Evolutionary conservation across 306 rosid species (phyloP).

Genomic region (Cicer pinnatifidum): DNA sequence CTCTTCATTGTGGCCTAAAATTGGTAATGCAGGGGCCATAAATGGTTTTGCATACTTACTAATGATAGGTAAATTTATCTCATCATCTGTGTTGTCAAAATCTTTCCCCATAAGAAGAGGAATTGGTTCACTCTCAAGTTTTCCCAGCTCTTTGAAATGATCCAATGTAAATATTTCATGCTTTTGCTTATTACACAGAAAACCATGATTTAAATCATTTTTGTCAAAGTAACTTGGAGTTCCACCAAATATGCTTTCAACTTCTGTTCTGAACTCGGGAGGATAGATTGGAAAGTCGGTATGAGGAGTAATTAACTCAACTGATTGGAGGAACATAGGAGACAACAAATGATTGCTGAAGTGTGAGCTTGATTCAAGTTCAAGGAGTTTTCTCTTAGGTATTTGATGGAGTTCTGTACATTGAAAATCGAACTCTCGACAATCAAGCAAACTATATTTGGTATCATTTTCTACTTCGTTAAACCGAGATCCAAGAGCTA

Average conservation of each 20-base stretch:
- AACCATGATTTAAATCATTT: slow-evolving; percentile 39
- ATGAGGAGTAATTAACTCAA: slow-evolving; percentile 47
- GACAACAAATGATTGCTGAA: slow-evolving; percentile 49
- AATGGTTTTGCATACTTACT: slow-evolving; percentile 43
- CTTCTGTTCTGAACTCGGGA: slow-evolving; percentile 46
- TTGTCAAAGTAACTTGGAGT: slow-evolving; percentile 45
- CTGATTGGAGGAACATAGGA: slow-evolving; percentile 47
- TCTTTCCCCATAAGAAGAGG: slow-evolving; percentile 59
- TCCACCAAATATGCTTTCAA: slow-evolving; percentile 45
- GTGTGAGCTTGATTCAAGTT: slow-evolving; percentile 50
- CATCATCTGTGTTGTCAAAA: slow-evolving; percentile 38
- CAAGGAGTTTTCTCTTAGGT: slow-evolving; percentile 47
- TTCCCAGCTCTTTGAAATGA: slow-evolving; percentile 48
- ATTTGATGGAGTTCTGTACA: slow-evolving; percentile 45
- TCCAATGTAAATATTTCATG: slow-evolving; percentile 40
- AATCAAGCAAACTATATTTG: slow-evolving; percentile 49
- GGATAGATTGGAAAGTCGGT: slow-evolving; percentile 46
- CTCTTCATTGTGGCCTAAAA: slow-evolving; percentile 45
- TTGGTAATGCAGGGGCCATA: slow-evolving; percentile 38
- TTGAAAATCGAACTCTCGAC: slow-evolving; percentile 49
- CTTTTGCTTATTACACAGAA: slow-evolving; percentile 48
- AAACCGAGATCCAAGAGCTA: slow-evolving; percentile 42
- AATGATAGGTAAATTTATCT: slow-evolving; percentile 41
- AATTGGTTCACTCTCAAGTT: slow-evolving; percentile 45
- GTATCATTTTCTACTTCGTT: slow-evolving; percentile 46